Conservation (phyloP, 2,329 filamentous ascomycete species). For the Penicillium sp. region DNA sequence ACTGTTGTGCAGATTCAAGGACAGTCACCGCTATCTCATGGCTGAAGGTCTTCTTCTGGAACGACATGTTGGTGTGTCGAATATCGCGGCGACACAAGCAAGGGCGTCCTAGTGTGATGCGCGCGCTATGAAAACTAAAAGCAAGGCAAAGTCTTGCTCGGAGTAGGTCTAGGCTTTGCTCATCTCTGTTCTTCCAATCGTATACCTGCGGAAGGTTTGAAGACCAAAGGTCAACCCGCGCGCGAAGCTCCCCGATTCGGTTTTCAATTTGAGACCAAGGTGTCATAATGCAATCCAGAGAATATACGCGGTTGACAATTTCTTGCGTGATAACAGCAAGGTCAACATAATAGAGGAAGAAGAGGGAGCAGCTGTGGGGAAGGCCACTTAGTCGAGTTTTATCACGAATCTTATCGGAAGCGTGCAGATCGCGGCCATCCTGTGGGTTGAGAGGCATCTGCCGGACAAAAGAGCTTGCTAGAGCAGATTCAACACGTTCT, state of each 20-base stretch:
- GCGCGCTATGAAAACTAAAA: conserved; percentile 51
- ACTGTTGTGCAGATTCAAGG: conserved; percentile 44
- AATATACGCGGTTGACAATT: conserved; percentile 50
- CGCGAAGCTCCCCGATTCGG: conserved; percentile 44
- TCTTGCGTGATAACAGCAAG: conserved; percentile 46
- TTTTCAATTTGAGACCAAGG: conserved; percentile 49
- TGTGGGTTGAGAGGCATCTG: conserved; percentile 38
- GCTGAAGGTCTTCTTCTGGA: conserved; percentile 39
- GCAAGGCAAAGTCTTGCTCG: conserved; percentile 47
- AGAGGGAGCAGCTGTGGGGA: conserved; percentile 40
- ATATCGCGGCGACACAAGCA: conserved; percentile 52
- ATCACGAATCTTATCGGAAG: conserved; percentile 31
- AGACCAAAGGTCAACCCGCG: conserved; percentile 46
- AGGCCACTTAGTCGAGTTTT: conserved; percentile 42
- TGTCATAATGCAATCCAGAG: conserved; percentile 42
- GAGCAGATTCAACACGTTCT: conserved; percentile 34
- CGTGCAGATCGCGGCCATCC: conserved; percentile 31
- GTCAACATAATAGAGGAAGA: conserved; percentile 47
- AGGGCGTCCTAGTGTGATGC: conserved; percentile 50
- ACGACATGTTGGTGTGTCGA: conserved; percentile 28
- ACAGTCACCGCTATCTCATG: conserved; percentile 45
- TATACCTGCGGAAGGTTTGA: conserved; percentile 41
- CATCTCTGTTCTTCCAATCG: conserved; percentile 42
- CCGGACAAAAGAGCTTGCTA: conserved; percentile 38
- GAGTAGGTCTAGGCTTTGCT: conserved; percentile 35